phyloP scores from a whole-genome alignment of 2,329 filamentous ascomycete species.

The Raffaelea arxii region DNA sequence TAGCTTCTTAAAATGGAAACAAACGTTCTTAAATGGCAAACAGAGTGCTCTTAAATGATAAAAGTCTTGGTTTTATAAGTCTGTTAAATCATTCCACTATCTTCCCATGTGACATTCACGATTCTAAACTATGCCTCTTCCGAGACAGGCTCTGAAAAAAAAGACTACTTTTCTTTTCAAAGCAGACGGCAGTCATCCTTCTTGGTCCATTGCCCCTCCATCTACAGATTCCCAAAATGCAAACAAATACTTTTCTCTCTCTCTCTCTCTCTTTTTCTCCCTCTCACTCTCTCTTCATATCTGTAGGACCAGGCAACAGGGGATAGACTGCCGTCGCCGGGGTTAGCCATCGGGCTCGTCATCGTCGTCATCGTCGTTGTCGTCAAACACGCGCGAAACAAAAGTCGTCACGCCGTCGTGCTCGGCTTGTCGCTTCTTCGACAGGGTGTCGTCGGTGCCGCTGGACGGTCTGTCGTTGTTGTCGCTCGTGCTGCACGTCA shows the following conservation, averaged over 20 bases:
- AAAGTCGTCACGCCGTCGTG: too few relatives aligned
- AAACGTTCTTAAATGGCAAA: too few relatives aligned
- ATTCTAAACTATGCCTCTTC: too few relatives aligned
- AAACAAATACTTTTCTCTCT: background rate
- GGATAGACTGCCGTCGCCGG: slow-evolving; percentile 52
- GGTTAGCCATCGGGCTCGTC: slow-evolving; percentile 55
- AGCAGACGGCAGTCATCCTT: slow-evolving; percentile 47
- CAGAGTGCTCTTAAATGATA: too few relatives aligned
- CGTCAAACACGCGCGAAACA: background rate
- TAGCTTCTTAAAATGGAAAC: too few relatives aligned
- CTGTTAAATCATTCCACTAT: too few relatives aligned
- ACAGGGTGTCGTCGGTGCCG: background rate
- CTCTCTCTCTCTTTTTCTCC: background rate
- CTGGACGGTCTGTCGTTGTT: slow-evolving; percentile 14
- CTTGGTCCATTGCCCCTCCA: slow-evolving; percentile 53
- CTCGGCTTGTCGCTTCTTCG: too few relatives aligned
- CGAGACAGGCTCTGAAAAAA: too few relatives aligned
- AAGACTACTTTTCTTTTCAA: background rate
- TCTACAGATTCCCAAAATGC: slow-evolving; percentile 25
- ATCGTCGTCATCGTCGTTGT: slow-evolving; percentile 47
- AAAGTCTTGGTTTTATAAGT: too few relatives aligned
- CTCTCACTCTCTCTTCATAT: background rate
- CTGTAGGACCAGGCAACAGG: slow-evolving; percentile 55
- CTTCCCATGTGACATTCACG: too few relatives aligned
- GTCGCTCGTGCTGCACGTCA: slow-evolving; percentile 19